These are phyloP conservation scores for Inga laurina DNA, from an alignment of 306 rosid genomes.

Conservation along the genomic window DNA sequence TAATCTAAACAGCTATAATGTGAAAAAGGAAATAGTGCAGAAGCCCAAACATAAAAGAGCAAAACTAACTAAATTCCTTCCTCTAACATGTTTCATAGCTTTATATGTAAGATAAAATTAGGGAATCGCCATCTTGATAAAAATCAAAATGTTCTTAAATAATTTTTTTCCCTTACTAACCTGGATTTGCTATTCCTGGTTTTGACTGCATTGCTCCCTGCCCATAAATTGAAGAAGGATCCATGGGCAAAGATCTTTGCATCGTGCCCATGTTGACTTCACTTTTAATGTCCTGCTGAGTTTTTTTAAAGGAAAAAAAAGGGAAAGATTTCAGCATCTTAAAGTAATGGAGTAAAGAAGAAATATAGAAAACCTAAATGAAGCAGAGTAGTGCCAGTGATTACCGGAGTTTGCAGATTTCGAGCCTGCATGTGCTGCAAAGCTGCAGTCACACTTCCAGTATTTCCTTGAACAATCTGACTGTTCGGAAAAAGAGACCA, in stretches of 20 bases:
- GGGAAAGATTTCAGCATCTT: constrained; percentile 26
- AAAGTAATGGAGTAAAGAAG: constrained; percentile 25
- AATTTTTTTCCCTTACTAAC: constrained; percentile 32
- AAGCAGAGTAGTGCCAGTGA: constrained; percentile 24
- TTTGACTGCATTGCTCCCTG: constrained; percentile 84
- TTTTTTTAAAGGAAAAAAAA: not conserved
- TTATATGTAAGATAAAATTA: constrained; percentile 24
- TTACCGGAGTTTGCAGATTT: constrained; percentile 69
- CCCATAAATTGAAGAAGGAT: constrained; percentile 80
- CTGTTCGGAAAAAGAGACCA: constrained; percentile 49
- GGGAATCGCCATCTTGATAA: not conserved
- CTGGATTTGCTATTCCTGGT: constrained; percentile 80
- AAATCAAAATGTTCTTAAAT: constrained; percentile 19
- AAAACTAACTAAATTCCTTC: constrained; percentile 31
- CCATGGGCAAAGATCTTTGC: constrained; percentile 86
- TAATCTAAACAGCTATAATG: not conserved
- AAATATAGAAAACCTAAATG: constrained; percentile 10
- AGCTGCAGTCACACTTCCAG: constrained; percentile 77
- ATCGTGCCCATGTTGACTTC: constrained; percentile 70
- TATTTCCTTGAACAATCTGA: constrained; percentile 86
- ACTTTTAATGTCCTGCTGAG: constrained; percentile 65
- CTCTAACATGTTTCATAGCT: constrained; percentile 14
- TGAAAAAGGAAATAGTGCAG: constrained; percentile 10
- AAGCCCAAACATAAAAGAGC: constrained; percentile 11
- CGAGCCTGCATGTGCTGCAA: constrained; percentile 90